phyloP scores from a whole-genome alignment of 1,139 yeast species.

The Suhomyces coccinellae region DNA sequence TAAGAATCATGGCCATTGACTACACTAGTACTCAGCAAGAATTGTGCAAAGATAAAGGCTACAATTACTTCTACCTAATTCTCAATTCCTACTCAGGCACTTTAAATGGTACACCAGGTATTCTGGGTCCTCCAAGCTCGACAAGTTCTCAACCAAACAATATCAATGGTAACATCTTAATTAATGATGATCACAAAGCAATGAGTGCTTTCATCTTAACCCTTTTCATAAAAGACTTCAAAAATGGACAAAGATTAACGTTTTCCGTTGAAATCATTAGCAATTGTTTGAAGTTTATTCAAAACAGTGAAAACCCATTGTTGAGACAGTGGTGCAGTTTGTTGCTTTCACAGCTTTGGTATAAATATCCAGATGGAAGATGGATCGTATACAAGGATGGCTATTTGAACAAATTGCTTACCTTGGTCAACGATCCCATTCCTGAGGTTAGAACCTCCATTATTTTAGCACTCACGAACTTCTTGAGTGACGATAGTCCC shows the following conservation, averaged over 20 bases:
- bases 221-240: constrained; percentile 76
- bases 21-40: constrained; percentile 89
- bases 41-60: constrained; percentile 87
- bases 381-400: constrained; percentile 71
- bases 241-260: constrained; percentile 77
- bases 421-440: constrained; percentile 77
- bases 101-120: constrained; percentile 28
- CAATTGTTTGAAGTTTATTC: constrained; percentile 66
- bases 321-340: constrained; percentile 91
- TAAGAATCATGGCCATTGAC: constrained; percentile 95
- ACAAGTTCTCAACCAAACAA: constrained; percentile 14
- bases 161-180: constrained; percentile 28
- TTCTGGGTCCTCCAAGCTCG: constrained; percentile 20
- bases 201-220: constrained; percentile 92
- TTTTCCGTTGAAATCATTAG: constrained; percentile 71
- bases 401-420: constrained; percentile 54
- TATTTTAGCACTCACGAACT: constrained; percentile 70
- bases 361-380: constrained; percentile 72
- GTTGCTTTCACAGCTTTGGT: constrained; percentile 76
- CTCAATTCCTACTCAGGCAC: constrained; percentile 41
- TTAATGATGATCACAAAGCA: constrained; percentile 83
- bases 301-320: constrained; percentile 77
- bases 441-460: constrained; percentile 94
- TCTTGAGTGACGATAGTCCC: constrained; percentile 49
- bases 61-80: constrained; percentile 80